A percentile compares a stretch with the other conserved stretches of the same genome.
Evolutionary conservation across 2,329 filamentous ascomycete species (phyloP).

Genomic region (Metarhizium brunneum): DNA sequence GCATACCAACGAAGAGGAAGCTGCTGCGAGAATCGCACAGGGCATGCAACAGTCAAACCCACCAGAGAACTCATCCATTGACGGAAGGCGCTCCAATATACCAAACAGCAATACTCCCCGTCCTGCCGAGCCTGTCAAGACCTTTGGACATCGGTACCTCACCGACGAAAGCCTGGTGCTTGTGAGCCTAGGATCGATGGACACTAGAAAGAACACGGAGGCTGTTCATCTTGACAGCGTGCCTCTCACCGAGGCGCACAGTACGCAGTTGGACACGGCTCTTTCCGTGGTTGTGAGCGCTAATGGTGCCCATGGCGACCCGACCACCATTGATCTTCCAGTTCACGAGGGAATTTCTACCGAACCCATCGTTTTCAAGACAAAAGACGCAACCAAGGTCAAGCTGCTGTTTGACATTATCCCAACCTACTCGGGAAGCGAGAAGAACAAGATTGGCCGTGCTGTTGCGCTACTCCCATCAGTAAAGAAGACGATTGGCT

Average conservation of each 20-base stretch:
- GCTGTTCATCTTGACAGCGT: constrained; percentile 84
- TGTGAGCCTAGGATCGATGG: constrained; percentile 91
- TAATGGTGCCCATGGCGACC: constrained; percentile 73
- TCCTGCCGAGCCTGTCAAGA: constrained; percentile 72
- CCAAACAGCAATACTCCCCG: constrained; percentile 33
- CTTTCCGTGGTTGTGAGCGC: constrained; percentile 87
- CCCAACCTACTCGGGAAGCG: constrained; percentile 84
- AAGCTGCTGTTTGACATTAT: constrained; percentile 92
- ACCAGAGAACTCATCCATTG: constrained; percentile 51
- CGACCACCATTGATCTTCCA: constrained; percentile 82
- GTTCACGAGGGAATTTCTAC: constrained; percentile 91
- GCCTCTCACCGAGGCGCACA: constrained; percentile 77
- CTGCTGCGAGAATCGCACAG: constrained; percentile 13
- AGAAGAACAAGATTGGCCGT: constrained; percentile 82
- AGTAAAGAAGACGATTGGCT: constrained; percentile 72
- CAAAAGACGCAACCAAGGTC: constrained; percentile 67
- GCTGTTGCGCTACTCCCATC: constrained; percentile 82
- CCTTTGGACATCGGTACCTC: constrained; percentile 92
- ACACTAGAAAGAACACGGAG: constrained; percentile 71
- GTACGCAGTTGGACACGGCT: constrained; percentile 88
- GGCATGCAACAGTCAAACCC: constrained; percentile 13
- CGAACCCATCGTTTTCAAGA: constrained; percentile 84
- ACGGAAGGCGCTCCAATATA: constrained; percentile 47
- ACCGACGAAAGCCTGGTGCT: constrained; percentile 82
- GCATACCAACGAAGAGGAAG: constrained; percentile 28